Evolutionary conservation across 768 basidiomycete genomes (phyloP).

Genomic region (Leccinum longicurvipes): DNA sequence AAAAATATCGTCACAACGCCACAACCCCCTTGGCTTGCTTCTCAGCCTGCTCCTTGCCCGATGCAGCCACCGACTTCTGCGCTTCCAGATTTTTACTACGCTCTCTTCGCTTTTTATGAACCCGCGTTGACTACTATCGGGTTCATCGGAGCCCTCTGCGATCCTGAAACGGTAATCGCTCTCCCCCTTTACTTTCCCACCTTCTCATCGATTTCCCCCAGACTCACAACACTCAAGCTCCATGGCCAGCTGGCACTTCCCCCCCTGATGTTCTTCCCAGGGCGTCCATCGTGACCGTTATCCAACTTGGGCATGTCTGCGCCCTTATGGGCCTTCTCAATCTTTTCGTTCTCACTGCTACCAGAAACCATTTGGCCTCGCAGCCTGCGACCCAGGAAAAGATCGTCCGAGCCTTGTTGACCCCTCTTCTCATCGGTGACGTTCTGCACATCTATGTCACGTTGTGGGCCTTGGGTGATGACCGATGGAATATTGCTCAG

Average conservation of each 20-base stretch:
- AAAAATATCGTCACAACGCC: not conserved
- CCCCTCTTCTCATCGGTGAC: constrained; percentile 69
- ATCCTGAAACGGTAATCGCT: constrained; percentile 57
- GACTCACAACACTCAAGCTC: constrained; percentile 74
- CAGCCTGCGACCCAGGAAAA: constrained; percentile 71
- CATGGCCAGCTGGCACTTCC: constrained; percentile 52
- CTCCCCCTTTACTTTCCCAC: not conserved
- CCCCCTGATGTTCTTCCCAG: constrained; percentile 50
- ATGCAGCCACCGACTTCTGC: constrained; percentile 53
- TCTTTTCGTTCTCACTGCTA: constrained; percentile 59
- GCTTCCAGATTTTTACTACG: constrained; percentile 70
- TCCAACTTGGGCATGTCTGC: constrained; percentile 77
- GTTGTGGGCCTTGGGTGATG: constrained; percentile 72
- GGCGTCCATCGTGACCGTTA: constrained; percentile 65
- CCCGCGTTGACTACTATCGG: constrained; percentile 63
- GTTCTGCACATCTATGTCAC: constrained; percentile 64
- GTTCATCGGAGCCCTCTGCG: constrained; percentile 60
- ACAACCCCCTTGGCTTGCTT: not conserved
- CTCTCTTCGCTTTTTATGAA: constrained; percentile 72
- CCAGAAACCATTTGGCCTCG: constrained; percentile 54
- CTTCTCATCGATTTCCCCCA: constrained; percentile 26
- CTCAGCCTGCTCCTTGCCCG: constrained; percentile 3
- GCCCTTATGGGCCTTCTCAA: constrained; percentile 72
- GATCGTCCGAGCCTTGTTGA: constrained; percentile 58
- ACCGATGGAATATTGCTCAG: constrained; percentile 53